Conservation (phyloP, 2,329 filamentous ascomycete genomes). For the Calonectria hawksworthii region DNA sequence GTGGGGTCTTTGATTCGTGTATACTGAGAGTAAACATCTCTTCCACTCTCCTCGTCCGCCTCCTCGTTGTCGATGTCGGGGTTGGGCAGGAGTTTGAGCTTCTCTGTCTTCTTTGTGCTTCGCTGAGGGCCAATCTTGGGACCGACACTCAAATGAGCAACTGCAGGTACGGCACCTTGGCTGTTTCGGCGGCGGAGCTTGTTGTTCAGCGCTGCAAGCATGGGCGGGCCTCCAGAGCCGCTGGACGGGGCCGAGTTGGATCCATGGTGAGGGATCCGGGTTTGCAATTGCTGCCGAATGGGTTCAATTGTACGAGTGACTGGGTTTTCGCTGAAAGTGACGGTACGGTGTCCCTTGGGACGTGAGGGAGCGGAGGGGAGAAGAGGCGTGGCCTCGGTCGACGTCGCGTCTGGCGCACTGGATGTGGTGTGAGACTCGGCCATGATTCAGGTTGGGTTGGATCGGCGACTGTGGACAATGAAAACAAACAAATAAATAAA, state of each 20-base stretch:
- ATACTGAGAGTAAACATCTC: slow-evolving; percentile 98
- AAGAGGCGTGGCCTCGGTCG: slow-evolving; percentile 54
- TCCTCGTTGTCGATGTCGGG: slow-evolving; percentile 85
- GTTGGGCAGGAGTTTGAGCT: slow-evolving; percentile 95
- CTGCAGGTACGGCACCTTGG: slow-evolving; percentile 68
- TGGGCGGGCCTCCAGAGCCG: slow-evolving; percentile 62
- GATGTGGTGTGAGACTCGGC: slow-evolving; percentile 42
- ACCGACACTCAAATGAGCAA: slow-evolving; percentile 52
- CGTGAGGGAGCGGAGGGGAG: slow-evolving; percentile 52
- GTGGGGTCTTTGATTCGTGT: slow-evolving; percentile 97
- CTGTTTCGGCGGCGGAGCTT: slow-evolving; percentile 90
- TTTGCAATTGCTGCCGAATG: slow-evolving; percentile 47
- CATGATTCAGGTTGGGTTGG: slow-evolving; percentile 37
- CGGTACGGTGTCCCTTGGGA: slow-evolving; percentile 69
- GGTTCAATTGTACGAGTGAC: slow-evolving; percentile 73
- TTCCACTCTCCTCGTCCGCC: slow-evolving; percentile 88
- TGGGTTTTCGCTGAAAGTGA: slow-evolving; percentile 83
- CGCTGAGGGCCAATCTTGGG: slow-evolving; percentile 93
- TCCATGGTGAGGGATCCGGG: slow-evolving; percentile 49
- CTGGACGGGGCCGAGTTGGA: slow-evolving; percentile 35
- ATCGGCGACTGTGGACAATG: slow-evolving; percentile 16
- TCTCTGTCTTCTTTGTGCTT: slow-evolving; percentile 95
- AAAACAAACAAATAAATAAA: slow-evolving; percentile 23
- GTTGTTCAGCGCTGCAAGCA: slow-evolving; percentile 86
- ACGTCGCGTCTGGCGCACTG: slow-evolving; percentile 31